Conservation (phyloP, 1,284 basidiomycete genomes). For the Coniferiporia sulphurascens region DNA sequence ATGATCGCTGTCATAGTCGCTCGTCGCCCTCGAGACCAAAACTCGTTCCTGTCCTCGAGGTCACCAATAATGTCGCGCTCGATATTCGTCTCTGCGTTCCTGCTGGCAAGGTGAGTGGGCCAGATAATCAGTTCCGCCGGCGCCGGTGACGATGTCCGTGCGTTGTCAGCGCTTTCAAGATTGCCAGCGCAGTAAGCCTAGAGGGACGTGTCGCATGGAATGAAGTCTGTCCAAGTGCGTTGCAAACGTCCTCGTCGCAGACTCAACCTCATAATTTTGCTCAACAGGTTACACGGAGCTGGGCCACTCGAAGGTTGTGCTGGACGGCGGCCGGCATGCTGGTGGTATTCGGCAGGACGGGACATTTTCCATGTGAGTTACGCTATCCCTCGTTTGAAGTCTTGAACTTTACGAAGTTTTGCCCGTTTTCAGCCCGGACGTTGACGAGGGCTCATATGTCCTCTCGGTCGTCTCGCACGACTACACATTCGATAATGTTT, state of each 20-base stretch:
- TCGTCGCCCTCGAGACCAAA: no score
- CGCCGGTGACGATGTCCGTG: not conserved
- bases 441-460: conserved; percentile 59
- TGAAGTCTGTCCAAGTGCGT: conserved; percentile 54
- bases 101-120: not conserved
- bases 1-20: no score
- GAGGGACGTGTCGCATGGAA: conserved; percentile 42
- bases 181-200: conserved; percentile 5
- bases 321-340: conserved; percentile 52
- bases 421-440: conserved; percentile 46
- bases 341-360: conserved; percentile 54
- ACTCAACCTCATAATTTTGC: conserved; percentile 1
- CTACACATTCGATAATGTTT: conserved; percentile 63
- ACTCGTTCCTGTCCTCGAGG: no score
- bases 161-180: not conserved
- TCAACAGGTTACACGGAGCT: conserved; percentile 40
- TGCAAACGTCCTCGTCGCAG: not conserved
- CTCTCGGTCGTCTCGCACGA: conserved; percentile 63
- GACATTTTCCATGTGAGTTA: conserved; percentile 57
- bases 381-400: not conserved
- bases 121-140: not conserved
- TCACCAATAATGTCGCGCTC: not conserved
- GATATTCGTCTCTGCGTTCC: not conserved
- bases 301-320: conserved; percentile 51
- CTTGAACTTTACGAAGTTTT: conserved; percentile 18